Evolutionary conservation across 2,329 filamentous ascomycete species (phyloP).

Genomic region (Penicillium brevicompactum): DNA sequence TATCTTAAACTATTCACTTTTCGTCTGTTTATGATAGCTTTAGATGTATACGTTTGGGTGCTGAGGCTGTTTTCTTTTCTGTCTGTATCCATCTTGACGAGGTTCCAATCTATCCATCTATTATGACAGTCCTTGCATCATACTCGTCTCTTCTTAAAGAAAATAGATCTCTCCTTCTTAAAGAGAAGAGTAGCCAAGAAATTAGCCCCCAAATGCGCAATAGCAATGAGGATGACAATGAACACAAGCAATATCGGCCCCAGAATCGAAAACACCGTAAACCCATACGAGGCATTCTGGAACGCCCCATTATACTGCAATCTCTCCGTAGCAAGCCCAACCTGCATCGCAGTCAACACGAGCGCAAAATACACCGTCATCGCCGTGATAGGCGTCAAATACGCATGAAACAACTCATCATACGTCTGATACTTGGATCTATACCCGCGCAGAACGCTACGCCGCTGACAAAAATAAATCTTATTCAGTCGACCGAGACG

Average conservation of each 20-base stretch:
- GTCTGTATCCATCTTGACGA: no score
- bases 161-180: not conserved
- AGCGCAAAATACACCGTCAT: constrained; percentile 30
- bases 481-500: constrained; percentile 36
- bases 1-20: not conserved
- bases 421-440: constrained; percentile 14
- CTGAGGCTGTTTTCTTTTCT: no score
- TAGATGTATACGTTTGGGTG: not conserved
- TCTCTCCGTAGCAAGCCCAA: constrained; percentile 29
- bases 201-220: not conserved
- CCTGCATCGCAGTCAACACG: constrained; percentile 37
- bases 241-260: constrained; percentile 34
- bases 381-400: constrained; percentile 27
- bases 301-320: constrained; percentile 41
- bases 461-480: constrained; percentile 22
- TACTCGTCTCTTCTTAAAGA: not conserved
- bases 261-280: constrained; percentile 53
- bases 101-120: no score
- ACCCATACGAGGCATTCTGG: constrained; percentile 49
- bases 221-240: not conserved
- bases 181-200: not conserved
- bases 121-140: no score
- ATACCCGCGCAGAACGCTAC: constrained; percentile 11
- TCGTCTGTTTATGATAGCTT: not conserved
- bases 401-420: constrained; percentile 16